Conservation (phyloP, 2,329 filamentous ascomycete species). For the Diplodia sapinea region DNA sequence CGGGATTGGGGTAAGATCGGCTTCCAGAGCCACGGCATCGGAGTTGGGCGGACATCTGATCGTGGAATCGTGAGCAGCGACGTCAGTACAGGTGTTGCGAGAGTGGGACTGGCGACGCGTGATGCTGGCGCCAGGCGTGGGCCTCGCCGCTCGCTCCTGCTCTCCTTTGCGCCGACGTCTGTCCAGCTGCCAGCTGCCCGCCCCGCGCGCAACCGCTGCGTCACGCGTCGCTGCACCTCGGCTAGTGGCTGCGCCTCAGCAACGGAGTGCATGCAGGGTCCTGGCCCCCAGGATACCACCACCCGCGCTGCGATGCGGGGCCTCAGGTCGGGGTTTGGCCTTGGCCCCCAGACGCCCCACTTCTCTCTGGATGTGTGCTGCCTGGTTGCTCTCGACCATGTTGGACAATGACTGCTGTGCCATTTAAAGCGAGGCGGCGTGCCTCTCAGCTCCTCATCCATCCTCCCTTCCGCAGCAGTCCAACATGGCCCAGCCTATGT, state of each 20-base stretch:
- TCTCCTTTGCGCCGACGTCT: not conserved
- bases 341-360: conserved; percentile 9
- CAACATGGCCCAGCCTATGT: conserved; percentile 14
- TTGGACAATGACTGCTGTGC: not conserved
- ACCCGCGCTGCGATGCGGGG: not conserved
- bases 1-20: not conserved
- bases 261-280: conserved; percentile 1
- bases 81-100: conserved; percentile 7
- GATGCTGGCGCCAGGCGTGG: conserved; percentile 11
- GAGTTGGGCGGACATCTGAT: not conserved
- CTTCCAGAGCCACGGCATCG: conserved; percentile 1
- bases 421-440: not conserved
- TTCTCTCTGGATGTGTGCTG: conserved; percentile 3
- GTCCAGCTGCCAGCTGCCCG: not conserved
- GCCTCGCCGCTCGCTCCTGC: not conserved
- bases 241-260: not conserved
- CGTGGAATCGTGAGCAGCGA: not conserved
- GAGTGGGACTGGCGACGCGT: conserved; percentile 7
- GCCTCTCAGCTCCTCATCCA: not conserved
- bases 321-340: conserved; percentile 7
- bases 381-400: not conserved
- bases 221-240: conserved; percentile 1
- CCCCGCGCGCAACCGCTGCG: not conserved
- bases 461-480: not conserved
- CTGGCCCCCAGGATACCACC: not conserved